These are phyloP conservation scores for Cucumis sativus DNA, from an alignment of 306 rosid species.

Conservation along the genomic window DNA sequence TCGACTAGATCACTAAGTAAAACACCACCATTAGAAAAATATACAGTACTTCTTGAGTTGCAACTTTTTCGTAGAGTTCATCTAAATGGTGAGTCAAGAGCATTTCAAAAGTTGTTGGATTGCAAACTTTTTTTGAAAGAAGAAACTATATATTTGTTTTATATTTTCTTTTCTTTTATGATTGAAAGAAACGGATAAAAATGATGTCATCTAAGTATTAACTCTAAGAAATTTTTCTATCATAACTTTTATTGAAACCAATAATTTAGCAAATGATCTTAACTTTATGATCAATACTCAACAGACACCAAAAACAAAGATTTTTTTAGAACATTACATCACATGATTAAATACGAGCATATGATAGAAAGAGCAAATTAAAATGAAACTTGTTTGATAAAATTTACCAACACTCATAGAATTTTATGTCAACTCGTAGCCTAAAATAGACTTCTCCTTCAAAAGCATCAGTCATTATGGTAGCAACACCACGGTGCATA, in stretches of 20 bases:
- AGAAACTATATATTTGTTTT: no score
- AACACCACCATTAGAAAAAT: no score
- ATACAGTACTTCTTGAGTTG: no score
- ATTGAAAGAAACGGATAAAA: no score
- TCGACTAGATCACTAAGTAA: no score
- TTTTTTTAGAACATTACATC: neutral
- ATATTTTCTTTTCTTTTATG: no score
- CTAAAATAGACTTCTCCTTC: slow-evolving; percentile 70
- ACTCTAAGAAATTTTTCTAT: neutral
- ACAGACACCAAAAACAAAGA: neutral
- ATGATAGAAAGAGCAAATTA: neutral
- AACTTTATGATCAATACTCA: neutral
- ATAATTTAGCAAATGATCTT: neutral
- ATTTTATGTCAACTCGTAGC: slow-evolving; percentile 47
- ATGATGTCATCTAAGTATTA: no score
- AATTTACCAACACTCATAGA: slow-evolving; percentile 56
- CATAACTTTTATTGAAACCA: neutral
- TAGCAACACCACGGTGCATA: slow-evolving; percentile 65
- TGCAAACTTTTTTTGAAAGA: no score
- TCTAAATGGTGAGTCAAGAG: no score
- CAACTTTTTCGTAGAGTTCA: no score
- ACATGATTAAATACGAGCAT: neutral
- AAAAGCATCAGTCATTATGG: slow-evolving; percentile 47
- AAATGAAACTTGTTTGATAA: neutral
- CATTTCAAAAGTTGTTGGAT: no score